Evolutionary conservation across 2,329 filamentous ascomycete species (phyloP).

Genomic region (Coniochaeta ligniaria): DNA sequence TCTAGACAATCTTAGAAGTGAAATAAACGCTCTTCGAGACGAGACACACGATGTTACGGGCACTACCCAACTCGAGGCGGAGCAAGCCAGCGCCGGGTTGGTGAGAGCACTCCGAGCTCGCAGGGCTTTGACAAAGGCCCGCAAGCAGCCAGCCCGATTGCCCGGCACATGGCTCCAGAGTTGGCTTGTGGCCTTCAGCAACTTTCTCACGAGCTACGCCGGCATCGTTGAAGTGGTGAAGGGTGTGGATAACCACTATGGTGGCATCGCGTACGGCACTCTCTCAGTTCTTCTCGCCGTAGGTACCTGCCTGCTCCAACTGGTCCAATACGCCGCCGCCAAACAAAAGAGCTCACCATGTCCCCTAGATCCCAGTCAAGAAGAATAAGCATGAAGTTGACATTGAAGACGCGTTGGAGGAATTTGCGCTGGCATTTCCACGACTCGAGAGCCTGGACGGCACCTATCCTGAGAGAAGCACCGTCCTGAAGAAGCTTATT

Average conservation of each 20-base stretch:
- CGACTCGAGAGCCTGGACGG: not conserved
- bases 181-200: not conserved
- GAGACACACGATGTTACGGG: too few relatives aligned
- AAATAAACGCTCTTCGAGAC: too few relatives aligned
- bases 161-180: not conserved
- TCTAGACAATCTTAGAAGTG: too few relatives aligned
- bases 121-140: too few relatives aligned
- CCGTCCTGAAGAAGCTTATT: not conserved
- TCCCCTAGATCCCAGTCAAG: too few relatives aligned
- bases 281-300: not conserved
- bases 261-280: not conserved
- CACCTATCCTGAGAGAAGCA: not conserved
- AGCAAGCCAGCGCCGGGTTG: too few relatives aligned
- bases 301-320: too few relatives aligned
- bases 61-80: too few relatives aligned
- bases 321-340: too few relatives aligned
- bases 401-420: not conserved
- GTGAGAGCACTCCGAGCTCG: too few relatives aligned
- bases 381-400: not conserved
- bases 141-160: too few relatives aligned
- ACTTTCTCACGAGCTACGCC: not conserved
- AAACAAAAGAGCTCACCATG: too few relatives aligned
- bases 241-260: not conserved
- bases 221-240: not conserved
- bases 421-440: not conserved